Conservation (phyloP, 176 grass and related monocot genomes). For the Oryza punctata region DNA sequence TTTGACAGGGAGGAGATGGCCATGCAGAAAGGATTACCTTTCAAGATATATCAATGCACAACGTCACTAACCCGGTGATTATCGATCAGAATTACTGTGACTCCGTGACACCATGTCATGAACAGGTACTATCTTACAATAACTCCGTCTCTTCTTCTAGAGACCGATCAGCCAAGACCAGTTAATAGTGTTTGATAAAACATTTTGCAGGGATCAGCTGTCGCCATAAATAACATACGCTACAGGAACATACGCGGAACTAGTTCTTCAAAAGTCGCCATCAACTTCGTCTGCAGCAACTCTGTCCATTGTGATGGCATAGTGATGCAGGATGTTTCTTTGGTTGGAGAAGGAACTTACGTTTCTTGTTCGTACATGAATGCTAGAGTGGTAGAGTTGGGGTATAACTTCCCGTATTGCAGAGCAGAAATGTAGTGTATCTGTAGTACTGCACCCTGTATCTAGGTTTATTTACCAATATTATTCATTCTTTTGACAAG, state of each 20-base stretch:
- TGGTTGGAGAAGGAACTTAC: constrained; percentile 34
- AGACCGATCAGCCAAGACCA: background rate
- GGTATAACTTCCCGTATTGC: constrained; percentile 58
- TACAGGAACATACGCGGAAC: constrained; percentile 75
- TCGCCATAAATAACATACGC: constrained; percentile 44
- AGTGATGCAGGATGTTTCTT: constrained; percentile 47
- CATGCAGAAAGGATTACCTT: constrained; percentile 67
- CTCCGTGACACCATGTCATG: constrained; percentile 49
- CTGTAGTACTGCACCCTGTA: background rate
- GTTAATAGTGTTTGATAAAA: background rate
- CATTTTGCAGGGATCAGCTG: constrained; percentile 53
- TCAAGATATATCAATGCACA: constrained; percentile 57
- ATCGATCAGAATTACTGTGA: constrained; percentile 86
- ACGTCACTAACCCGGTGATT: constrained; percentile 67
- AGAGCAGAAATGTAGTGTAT: constrained; percentile 16
- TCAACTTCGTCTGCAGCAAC: constrained; percentile 62
- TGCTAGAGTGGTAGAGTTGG: constrained; percentile 25
- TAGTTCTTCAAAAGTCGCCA: constrained; percentile 45
- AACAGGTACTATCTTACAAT: constrained; percentile 43
- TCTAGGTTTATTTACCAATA: background rate
- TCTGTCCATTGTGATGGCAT: constrained; percentile 43
- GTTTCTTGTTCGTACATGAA: constrained; percentile 34
- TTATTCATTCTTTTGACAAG: background rate
- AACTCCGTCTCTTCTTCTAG: background rate
- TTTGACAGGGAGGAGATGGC: constrained; percentile 62